Conservation (phyloP, 139 green algal species). For the Marvania coccoides region DNA sequence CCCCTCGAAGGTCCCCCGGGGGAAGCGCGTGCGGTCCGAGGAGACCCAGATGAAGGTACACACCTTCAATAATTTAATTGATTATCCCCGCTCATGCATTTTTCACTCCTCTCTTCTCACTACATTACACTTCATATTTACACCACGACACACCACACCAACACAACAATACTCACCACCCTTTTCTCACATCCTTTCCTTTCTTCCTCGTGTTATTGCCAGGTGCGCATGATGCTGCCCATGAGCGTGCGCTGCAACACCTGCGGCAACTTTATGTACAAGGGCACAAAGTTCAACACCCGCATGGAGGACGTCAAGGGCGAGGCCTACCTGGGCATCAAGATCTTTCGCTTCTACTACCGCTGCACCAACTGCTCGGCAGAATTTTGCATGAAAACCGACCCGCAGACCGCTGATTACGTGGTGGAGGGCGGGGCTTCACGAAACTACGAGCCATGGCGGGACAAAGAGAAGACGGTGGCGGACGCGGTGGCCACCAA, state of each 20-base stretch:
- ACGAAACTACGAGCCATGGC: constrained; percentile 94
- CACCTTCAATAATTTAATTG: constrained; percentile 22
- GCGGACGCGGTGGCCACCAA: constrained; percentile 37
- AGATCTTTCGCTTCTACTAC: constrained; percentile 89
- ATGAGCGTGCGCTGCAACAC: constrained; percentile 94
- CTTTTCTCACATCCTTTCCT: too few species aligned
- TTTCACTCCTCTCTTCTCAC: constrained; percentile 1
- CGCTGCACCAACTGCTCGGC: constrained; percentile 84
- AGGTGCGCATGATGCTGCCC: constrained; percentile 94
- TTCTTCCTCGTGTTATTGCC: background rate
- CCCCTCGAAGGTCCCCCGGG: constrained; percentile 73
- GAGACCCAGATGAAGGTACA: constrained; percentile 90
- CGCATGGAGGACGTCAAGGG: constrained; percentile 88
- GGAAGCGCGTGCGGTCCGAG: constrained; percentile 50
- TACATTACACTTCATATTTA: too few species aligned
- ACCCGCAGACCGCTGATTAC: constrained; percentile 94
- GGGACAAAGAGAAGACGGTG: constrained; percentile 52
- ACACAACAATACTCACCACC: too few species aligned
- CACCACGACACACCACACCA: background rate
- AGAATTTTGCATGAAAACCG: constrained; percentile 96
- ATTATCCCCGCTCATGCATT: background rate
- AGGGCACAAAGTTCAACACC: constrained; percentile 98
- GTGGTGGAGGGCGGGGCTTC: constrained; percentile 83
- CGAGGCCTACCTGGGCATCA: constrained; percentile 92
- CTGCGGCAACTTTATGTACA: constrained; percentile 98